Base-by-base conservation (phyloP, 257 asterid genomes). In the Solanum lycopersicoides region DNA sequence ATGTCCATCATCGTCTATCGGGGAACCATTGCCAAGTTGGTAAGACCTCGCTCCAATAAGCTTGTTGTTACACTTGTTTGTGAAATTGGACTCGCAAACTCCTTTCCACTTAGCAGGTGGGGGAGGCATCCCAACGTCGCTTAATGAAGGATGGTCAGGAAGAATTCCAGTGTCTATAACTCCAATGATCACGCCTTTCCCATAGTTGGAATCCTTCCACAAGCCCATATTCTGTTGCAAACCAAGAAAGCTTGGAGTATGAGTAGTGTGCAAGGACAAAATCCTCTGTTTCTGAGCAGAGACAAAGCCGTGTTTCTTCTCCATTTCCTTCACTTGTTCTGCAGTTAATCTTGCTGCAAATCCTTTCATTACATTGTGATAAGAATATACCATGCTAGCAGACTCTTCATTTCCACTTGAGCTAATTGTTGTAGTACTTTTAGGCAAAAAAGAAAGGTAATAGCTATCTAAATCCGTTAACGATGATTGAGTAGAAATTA, bases 21-120 rank as follows among this genome's bases (percentile, higher is more conserved):
- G 91, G 0, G 88, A 59, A 6, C 65, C 89, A 13, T 15, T 28
- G 12, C 8, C 86, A 1, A 1, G 12, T 0, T 5, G 1, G 9
- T 89, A 86, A 50, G 42, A 10, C 65, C 94, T 89, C 0, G 93
- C 94, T 63, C 96, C 96, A 12, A 93, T 93, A 69, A 94, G 88
- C 85, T 93, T 93, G 83, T 92, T 94, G 66, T 94, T 94, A 32
- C 95, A 92, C 9, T 42, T 86, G 0, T 25, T 53, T 0, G 84
- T 60, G 42, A 82, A 71, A 21, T 75, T 82, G 44, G 89, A 89
- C 25, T 92, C 89, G 3, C 95, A 93, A 44, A 20, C 71, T 14
- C 93, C 96, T 53, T 89, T 90, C 95, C 96, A 93, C 63, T 88
- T 93, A 7, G 91, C 87, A 0, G 95, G 94, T 1, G 96, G 94